Evolutionary conservation across 2,329 filamentous ascomycete species (phyloP), one percentile per base, ranked within the genome.

Genomic region (Westerdykella ornata): DNA sequence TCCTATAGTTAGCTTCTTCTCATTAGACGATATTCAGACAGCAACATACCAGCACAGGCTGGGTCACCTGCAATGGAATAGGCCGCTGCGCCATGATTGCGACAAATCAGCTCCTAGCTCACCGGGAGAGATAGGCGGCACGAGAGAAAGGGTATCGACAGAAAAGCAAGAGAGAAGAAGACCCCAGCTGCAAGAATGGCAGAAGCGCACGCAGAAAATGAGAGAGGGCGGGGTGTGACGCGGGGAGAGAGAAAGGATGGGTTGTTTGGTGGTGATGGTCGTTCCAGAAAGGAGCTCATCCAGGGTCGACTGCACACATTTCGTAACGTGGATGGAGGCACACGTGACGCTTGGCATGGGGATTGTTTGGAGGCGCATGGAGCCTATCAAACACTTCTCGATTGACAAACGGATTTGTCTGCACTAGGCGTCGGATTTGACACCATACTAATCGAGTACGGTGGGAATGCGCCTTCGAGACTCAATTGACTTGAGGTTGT

Each of bases 41-140:
- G 28, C 20, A 28, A 60, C 66, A 51, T 70, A 83, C 80, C 75
- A 89, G 85, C 68, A 90, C 78, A 63, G 90, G 80, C 81, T 94
- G 88, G 68, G 84, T 85, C 72, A 65, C 62, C 49, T 60, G 55
- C 56, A 95, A 94, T 76, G 88, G 88, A 73, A 95, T 94, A 63
- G 86, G 88, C 65, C 94, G 76, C 70, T 82, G 78, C 67, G 81
- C 78, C 80, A 74, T 74, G 64, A 59, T 72, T 62, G 62, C 62
- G 59, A 64, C 61, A 51, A 54, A 54, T 43, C 51, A 62, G 60
- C 59, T 65, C 58, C 59, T 51, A 63, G 51, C 61, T 66, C 62
- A 63, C 62, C 54, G 52, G 54, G 36, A 41, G 54, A 53, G 57
- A 59, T 55, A 48, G 47, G 49, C 49, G 55, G 51, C 56, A 45